Evolutionary conservation across 371 early-diverging fungal species (phyloP), one percentile per base, ranked within the genome.

Genomic region (Rhizopus arrhizus): DNA sequence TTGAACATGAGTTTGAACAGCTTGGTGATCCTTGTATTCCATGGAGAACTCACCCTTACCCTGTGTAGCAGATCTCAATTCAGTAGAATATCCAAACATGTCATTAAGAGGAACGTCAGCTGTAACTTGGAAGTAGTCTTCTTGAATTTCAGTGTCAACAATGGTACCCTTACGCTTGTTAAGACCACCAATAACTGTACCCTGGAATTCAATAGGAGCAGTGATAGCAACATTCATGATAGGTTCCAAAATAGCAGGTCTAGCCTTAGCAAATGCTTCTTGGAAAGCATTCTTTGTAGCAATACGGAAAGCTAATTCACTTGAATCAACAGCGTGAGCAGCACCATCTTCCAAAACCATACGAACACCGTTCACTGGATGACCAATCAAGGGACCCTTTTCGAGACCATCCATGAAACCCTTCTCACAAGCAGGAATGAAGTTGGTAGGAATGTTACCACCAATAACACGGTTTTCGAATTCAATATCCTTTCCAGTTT

Each of bases 11-110:
- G 90, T 78, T 52, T 82, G 69, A 34, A 96, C 97, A 35, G 94
- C 87, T 53, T 81, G 79, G 75, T 98, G 97, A 46, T 85, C 78
- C 80, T 91, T 88, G 84, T 97, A 97, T 81, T 95, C 96, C 99
- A 98, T 98, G 53, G 92, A 80, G 82, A 96, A 98, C 81, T 97
- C 97, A 52, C 99, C 99, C 86, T 97, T 98, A 64, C 99, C 98
- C 65, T 95, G 93, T 29, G 97, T 96, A 52, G 91, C 86, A 32
- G 93, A 90, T 59, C 99, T 86, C 65, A 98, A 83, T 74, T 97
- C 97, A 13, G 95, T 93, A 35, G 95, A 93, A 73, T 95, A 97
- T 35, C 97, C 97, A 85, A 97, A 97, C 97, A 98, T 97, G 57
- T 93, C 93, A 77, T 96, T 97, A 66, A 98, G 72, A 5, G 97